phyloP scores from a whole-genome alignment of 148 eudicot genomes.

The Pouteria glomerata region DNA sequence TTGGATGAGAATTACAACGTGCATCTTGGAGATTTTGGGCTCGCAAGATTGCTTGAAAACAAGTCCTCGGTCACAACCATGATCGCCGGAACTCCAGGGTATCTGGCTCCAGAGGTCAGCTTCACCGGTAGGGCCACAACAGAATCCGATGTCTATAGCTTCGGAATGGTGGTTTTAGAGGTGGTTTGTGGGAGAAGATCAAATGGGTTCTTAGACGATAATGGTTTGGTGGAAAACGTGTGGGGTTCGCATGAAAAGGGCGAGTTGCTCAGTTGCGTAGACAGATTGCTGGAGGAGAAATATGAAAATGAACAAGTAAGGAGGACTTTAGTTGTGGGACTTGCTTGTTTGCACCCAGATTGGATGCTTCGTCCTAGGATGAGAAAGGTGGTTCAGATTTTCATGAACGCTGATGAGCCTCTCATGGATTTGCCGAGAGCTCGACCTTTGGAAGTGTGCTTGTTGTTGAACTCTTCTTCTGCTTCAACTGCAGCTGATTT shows the following conservation, averaged over 20 bases:
- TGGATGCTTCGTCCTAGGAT: constrained; percentile 39
- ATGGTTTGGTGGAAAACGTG: constrained; percentile 42
- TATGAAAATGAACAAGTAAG: constrained; percentile 31
- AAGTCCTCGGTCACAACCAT: constrained; percentile 48
- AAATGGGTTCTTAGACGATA: constrained; percentile 45
- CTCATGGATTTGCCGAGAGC: constrained; percentile 31
- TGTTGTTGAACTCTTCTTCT: constrained; percentile 23
- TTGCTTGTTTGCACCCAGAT: constrained; percentile 55
- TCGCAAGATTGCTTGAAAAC: constrained; percentile 51
- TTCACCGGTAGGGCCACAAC: constrained; percentile 59
- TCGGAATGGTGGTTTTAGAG: constrained; percentile 60
- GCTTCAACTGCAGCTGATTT: background rate
- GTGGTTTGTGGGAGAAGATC: constrained; percentile 58
- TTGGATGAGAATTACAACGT: constrained; percentile 57
- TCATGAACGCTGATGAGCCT: constrained; percentile 50
- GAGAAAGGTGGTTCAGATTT: constrained; percentile 50
- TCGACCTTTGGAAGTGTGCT: constrained; percentile 40
- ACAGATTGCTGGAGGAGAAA: constrained; percentile 24
- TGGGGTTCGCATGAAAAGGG: constrained; percentile 37
- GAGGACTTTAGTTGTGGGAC: constrained; percentile 32
- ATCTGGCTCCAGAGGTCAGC: constrained; percentile 66
- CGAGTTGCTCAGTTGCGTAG: constrained; percentile 32
- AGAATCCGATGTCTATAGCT: constrained; percentile 60
- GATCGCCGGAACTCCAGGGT: constrained; percentile 72
- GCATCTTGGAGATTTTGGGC: constrained; percentile 73